These are phyloP conservation scores for Pyrenophora seminiperda DNA, from an alignment of 2,329 filamentous ascomycete species.

Conservation along the genomic window DNA sequence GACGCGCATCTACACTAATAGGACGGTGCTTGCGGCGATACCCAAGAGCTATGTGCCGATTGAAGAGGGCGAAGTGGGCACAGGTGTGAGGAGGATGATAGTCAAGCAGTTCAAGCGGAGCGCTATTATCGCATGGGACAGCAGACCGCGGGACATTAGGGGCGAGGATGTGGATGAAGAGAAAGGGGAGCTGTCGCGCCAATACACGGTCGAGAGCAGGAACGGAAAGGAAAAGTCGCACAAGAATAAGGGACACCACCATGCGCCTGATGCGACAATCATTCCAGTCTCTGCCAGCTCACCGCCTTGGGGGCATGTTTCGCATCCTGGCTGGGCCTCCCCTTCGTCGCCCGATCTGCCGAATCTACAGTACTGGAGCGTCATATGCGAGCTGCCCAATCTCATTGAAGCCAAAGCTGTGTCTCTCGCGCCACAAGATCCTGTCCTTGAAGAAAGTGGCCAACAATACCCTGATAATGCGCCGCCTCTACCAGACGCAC, in stretches of 20 bases:
- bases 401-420: conserved; percentile 91
- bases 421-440: conserved; percentile 72
- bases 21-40: conserved; percentile 77
- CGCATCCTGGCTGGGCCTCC: conserved; percentile 87
- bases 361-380: conserved; percentile 79
- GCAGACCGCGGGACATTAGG: conserved; percentile 67
- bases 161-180: conserved; percentile 45
- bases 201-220: conserved; percentile 30
- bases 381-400: conserved; percentile 83
- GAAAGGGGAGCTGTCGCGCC: conserved; percentile 20
- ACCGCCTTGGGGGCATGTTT: conserved; percentile 79
- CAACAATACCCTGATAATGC: conserved; percentile 32
- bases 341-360: conserved; percentile 75
- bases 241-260: conserved; percentile 34
- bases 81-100: conserved; percentile 76
- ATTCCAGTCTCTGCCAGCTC: conserved; percentile 50
- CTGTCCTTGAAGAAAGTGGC: conserved; percentile 42
- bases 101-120: conserved; percentile 73
- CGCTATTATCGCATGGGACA: conserved; percentile 79
- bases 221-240: conserved; percentile 41
- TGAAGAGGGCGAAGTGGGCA: conserved; percentile 80
- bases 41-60: conserved; percentile 86
- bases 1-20: conserved; percentile 83
- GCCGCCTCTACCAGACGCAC: conserved; percentile 61
- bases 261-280: conserved; percentile 35